phyloP scores from a whole-genome alignment of 1,139 yeast genomes.

The Ogataea hybrid region DNA sequence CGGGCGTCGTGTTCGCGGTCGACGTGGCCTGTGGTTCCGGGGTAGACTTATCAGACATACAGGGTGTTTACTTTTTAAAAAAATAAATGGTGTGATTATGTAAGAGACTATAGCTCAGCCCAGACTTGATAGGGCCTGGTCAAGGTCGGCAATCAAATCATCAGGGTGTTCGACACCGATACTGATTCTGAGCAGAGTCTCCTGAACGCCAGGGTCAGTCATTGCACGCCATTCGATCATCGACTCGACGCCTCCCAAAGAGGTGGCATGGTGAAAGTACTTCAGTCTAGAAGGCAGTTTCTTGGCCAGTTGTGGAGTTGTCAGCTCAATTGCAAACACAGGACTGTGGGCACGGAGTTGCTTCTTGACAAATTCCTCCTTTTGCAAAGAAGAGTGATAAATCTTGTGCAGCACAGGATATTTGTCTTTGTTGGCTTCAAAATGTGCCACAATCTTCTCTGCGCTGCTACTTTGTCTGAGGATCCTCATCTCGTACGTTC shows the following conservation, averaged over 20 bases:
- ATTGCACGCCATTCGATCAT: conserved; percentile 88
- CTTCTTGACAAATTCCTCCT: conserved; percentile 54
- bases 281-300: conserved; percentile 63
- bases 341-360: conserved; percentile 76
- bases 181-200: conserved; percentile 65
- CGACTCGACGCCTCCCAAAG: conserved; percentile 92
- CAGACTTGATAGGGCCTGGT: conserved; percentile 36
- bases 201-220: conserved; percentile 57
- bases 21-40: conserved; percentile 19
- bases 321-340: conserved; percentile 65
- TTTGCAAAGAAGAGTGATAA: conserved; percentile 74
- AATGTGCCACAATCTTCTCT: conserved; percentile 55
- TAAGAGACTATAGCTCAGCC: conserved; percentile 5
- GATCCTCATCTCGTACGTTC: conserved; percentile 75
- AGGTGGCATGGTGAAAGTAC: conserved; percentile 85
- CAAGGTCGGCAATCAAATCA: conserved; percentile 69
- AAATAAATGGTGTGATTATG: conserved; percentile 1
- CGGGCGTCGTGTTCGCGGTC: conserved; percentile 14
- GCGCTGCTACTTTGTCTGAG: conserved; percentile 64
- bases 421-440: conserved; percentile 46
- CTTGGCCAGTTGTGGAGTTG: conserved; percentile 54
- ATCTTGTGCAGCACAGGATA: conserved; percentile 52
- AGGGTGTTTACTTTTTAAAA: conserved; percentile 2
- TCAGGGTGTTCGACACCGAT: conserved; percentile 71
- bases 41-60: conserved; percentile 7